These are phyloP conservation scores for Corchorus capsularis DNA, from an alignment of 345 rosid genomes.

Conservation along the genomic window DNA sequence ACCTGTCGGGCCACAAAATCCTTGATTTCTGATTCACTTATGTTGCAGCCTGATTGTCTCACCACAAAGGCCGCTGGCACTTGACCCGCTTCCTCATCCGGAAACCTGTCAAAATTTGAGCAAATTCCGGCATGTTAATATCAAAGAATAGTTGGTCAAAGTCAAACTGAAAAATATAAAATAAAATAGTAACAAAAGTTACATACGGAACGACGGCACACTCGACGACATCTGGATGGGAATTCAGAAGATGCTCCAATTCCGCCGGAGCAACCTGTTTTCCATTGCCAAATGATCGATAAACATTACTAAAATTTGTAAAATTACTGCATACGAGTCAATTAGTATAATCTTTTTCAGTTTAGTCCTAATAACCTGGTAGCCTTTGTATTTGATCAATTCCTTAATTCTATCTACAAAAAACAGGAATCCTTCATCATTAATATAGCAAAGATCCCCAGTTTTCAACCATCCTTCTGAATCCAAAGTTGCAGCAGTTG, in stretches of 20 bases:
- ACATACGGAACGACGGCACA: conserved; percentile 63
- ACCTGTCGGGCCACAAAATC: conserved; percentile 46
- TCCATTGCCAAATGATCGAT: not conserved
- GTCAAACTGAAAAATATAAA: not conserved
- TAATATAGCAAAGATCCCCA: conserved; percentile 65
- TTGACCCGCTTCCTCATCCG: conserved; percentile 60
- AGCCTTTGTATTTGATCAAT: conserved; percentile 66
- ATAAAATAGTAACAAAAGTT: not conserved
- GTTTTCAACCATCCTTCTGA: conserved; percentile 67
- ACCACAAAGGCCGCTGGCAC: conserved; percentile 56
- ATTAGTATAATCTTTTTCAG: not conserved
- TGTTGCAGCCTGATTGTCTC: conserved; percentile 36
- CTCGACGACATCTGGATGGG: conserved; percentile 52
- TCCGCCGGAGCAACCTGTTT: conserved; percentile 63
- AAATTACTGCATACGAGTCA: not conserved
- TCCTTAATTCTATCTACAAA: conserved; percentile 62
- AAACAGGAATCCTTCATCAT: conserved; percentile 57
- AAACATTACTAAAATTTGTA: not conserved
- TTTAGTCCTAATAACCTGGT: conserved; percentile 42
- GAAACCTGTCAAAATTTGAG: conserved; percentile 37
- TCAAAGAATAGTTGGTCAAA: not conserved
- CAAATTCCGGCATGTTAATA: too few relatives aligned
- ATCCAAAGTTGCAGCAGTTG: conserved; percentile 47
- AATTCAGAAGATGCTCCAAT: conserved; percentile 54
- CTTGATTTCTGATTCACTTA: conserved; percentile 41